A percentile compares a stretch with the other conserved stretches of the same genome.
Evolutionary conservation across 257 asterid species (phyloP).

Genomic region (Leptodermis oblonga): DNA sequence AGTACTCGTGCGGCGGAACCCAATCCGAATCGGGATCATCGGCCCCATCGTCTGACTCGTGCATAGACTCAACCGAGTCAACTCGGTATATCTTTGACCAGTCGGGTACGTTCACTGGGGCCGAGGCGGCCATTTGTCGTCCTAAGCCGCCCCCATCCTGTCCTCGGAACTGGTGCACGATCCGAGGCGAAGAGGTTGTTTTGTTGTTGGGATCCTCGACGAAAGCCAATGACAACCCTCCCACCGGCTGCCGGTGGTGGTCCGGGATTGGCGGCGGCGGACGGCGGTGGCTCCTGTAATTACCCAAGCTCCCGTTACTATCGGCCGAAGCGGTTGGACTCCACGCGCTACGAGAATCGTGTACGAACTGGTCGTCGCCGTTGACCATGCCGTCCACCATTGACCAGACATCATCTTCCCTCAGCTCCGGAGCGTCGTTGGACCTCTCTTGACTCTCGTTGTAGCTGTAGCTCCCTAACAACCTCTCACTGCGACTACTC

Average conservation of each 20-base stretch:
- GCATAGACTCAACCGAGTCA: conserved; percentile 61
- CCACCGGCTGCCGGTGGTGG: conserved; percentile 30
- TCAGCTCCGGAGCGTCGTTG: conserved; percentile 47
- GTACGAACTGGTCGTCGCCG: conserved; percentile 31
- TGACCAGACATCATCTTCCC: conserved; percentile 85
- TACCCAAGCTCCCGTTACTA: conserved; percentile 27
- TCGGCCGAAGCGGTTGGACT: conserved; percentile 44
- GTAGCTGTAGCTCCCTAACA: conserved; percentile 42
- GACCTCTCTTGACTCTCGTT: conserved; percentile 32
- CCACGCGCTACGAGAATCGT: conserved; percentile 31
- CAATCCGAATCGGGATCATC: conserved; percentile 38
- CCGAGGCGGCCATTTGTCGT: conserved; percentile 56
- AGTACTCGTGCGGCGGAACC: conserved; percentile 81
- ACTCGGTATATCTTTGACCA: conserved; percentile 77
- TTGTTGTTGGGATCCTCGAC: conserved; percentile 44
- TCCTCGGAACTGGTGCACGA: conserved; percentile 50
- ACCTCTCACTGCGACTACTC: conserved; percentile 58
- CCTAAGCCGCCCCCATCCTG: conserved; percentile 35
- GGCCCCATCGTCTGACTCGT: conserved; percentile 37
- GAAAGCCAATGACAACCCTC: conserved; percentile 69
- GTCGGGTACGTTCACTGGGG: conserved; percentile 76
- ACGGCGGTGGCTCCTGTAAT: conserved; percentile 28
- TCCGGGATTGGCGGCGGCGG: conserved; percentile 23
- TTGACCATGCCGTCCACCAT: conserved; percentile 35
- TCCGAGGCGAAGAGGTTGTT: conserved; percentile 37